Conservation (phyloP, 2,329 filamentous ascomycete genomes). For the Diplodia seriata region DNA sequence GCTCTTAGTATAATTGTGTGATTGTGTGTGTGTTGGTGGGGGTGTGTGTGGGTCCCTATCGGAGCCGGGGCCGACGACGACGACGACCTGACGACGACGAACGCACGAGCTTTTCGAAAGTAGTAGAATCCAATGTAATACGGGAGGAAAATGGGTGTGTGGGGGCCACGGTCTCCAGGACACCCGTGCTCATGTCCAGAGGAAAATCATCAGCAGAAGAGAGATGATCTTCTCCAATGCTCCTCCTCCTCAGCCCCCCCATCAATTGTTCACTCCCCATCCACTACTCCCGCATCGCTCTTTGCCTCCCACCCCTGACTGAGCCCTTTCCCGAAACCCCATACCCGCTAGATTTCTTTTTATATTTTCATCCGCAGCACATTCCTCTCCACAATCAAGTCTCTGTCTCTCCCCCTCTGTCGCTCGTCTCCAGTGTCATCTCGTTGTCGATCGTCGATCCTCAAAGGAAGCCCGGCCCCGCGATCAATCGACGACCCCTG, state of each 20-base stretch:
- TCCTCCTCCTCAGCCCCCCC: too few species aligned
- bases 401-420: neutral
- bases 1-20: neutral
- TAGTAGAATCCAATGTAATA: neutral
- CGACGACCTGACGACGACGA: neutral
- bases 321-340: too few species aligned
- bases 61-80: too few species aligned
- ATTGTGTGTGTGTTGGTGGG: too few species aligned
- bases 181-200: neutral
- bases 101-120: neutral
- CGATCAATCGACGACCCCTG: constrained; percentile 6
- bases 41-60: neutral
- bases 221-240: neutral
- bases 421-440: constrained; percentile 10
- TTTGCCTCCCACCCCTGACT: neutral
- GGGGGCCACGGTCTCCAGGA: neutral
- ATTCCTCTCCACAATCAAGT: constrained; percentile 8
- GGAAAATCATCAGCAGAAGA: neutral
- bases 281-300: neutral
- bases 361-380: constrained; percentile 8
- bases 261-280: neutral
- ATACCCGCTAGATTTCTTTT: neutral
- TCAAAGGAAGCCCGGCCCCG: constrained; percentile 11
- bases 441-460: constrained; percentile 13
- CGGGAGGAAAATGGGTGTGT: too few species aligned